A percentile compares a stretch with the other conserved stretches of the same genome.
Evolutionary conservation across 2,329 filamentous ascomycete species (phyloP).

Genomic region (Epichloe festucae): DNA sequence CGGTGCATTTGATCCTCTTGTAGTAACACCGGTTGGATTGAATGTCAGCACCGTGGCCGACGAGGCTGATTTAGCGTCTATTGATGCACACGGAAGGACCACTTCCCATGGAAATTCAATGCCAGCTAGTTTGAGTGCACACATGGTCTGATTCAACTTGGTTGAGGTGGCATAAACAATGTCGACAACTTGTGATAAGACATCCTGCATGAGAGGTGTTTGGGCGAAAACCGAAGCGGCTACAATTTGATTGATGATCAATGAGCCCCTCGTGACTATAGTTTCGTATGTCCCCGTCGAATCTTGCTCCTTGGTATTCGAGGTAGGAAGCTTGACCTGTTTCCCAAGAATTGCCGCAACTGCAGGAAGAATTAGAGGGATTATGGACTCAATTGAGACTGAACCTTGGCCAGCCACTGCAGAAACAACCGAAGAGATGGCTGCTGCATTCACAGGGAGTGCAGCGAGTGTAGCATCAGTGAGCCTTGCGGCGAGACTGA

Average conservation of each 20-base stretch:
- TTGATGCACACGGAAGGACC: constrained; percentile 10
- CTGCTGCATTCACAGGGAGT: constrained; percentile 9
- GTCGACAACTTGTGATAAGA: constrained; percentile 11
- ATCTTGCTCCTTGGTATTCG: constrained; percentile 1
- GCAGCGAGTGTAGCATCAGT: constrained; percentile 11
- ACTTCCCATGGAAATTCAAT: constrained; percentile 6
- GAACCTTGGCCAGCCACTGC: constrained; percentile 9
- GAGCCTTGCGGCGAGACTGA: constrained; percentile 10
- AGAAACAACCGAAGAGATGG: constrained; percentile 8
- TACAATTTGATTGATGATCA: constrained; percentile 12
- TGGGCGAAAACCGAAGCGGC: constrained; percentile 1
- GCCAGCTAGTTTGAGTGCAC: constrained; percentile 8
- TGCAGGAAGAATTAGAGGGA: constrained; percentile 14
- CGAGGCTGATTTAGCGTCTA: background rate
- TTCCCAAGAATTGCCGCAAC: constrained; percentile 9
- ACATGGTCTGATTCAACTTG: constrained; percentile 9
- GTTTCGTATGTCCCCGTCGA: constrained; percentile 6
- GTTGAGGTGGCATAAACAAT: constrained; percentile 10
- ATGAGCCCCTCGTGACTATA: constrained; percentile 9
- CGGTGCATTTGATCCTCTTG: background rate
- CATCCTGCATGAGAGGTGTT: constrained; percentile 7
- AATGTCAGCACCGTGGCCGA: constrained; percentile 2
- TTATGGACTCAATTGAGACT: constrained; percentile 2
- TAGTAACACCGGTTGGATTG: background rate
- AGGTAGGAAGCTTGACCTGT: background rate